These are phyloP conservation scores for Pythium pectinolyticum DNA, from an alignment of 352 stramenopile species.

Conservation along the genomic window DNA sequence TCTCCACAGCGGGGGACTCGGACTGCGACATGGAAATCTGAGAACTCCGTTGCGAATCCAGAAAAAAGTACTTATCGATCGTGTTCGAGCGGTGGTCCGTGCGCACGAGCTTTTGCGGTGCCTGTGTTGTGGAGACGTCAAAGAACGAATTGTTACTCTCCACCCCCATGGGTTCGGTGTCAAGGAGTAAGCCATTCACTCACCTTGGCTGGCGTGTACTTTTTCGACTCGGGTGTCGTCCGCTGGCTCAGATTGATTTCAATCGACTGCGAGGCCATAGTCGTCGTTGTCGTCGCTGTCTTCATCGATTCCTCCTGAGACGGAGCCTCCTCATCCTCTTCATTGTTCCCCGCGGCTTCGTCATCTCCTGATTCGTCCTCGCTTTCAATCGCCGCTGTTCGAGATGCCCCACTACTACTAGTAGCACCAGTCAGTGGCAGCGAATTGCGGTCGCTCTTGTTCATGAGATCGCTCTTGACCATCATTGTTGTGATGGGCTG, in stretches of 20 bases:
- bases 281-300: not conserved
- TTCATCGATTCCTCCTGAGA: slow-evolving; percentile 20
- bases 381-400: slow-evolving; percentile 29
- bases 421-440: slow-evolving; percentile 5
- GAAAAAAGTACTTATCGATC: slow-evolving; percentile 86
- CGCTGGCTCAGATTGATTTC: slow-evolving; percentile 66
- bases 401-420: slow-evolving; percentile 1
- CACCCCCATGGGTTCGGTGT: not conserved
- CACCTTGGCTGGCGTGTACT: slow-evolving; percentile 70
- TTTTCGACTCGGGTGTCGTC: slow-evolving; percentile 52
- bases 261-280: slow-evolving; percentile 36
- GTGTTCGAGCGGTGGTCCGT: slow-evolving; percentile 83
- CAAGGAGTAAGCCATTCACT: not conserved
- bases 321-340: slow-evolving; percentile 12
- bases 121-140: slow-evolving; percentile 33
- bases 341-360: slow-evolving; percentile 15
- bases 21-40: slow-evolving; percentile 38
- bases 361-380: slow-evolving; percentile 44
- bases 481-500: slow-evolving; percentile 83
- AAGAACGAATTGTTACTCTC: not conserved
- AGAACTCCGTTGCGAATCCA: slow-evolving; percentile 68
- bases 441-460: slow-evolving; percentile 20
- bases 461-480: slow-evolving; percentile 35
- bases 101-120: slow-evolving; percentile 76
- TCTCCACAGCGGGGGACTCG: slow-evolving; percentile 34